Evolutionary conservation across 2,329 filamentous ascomycete genomes (phyloP).

Genomic region (Colletotrichum lini): DNA sequence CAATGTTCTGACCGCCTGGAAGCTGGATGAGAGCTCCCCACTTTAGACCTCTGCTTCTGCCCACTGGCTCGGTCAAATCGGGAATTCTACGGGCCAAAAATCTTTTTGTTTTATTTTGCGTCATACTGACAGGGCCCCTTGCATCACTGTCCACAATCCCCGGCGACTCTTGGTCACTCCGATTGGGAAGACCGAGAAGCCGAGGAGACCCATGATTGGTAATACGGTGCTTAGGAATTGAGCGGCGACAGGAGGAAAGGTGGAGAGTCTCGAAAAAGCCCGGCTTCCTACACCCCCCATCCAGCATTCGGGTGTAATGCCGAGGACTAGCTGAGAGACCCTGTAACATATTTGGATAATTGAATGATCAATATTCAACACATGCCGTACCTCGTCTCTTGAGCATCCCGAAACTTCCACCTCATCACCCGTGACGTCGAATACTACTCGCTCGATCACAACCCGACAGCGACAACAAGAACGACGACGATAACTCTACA

Average conservation of each 20-base stretch:
- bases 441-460: background rate
- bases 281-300: conserved; percentile 13
- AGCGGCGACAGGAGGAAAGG: conserved; percentile 21
- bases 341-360: conserved; percentile 25
- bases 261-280: conserved; percentile 26
- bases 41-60: background rate
- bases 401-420: no score
- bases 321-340: conserved; percentile 15
- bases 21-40: background rate
- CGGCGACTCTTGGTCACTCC: background rate
- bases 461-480: background rate
- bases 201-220: conserved; percentile 35
- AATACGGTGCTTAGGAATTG: conserved; percentile 40
- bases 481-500: background rate
- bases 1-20: conserved; percentile 7
- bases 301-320: conserved; percentile 13
- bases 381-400: background rate
- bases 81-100: conserved; percentile 24
- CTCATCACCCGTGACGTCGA: background rate
- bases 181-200: background rate
- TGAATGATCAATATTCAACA: conserved; percentile 13
- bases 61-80: conserved; percentile 8
- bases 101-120: background rate
- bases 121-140: conserved; percentile 22
- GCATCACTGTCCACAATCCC: background rate